Percentiles rank a stretch among this genome's conserved stretches.
Conservation (phyloP, 306 rosid genomes). For the Pachyrhizus erosus region DNA sequence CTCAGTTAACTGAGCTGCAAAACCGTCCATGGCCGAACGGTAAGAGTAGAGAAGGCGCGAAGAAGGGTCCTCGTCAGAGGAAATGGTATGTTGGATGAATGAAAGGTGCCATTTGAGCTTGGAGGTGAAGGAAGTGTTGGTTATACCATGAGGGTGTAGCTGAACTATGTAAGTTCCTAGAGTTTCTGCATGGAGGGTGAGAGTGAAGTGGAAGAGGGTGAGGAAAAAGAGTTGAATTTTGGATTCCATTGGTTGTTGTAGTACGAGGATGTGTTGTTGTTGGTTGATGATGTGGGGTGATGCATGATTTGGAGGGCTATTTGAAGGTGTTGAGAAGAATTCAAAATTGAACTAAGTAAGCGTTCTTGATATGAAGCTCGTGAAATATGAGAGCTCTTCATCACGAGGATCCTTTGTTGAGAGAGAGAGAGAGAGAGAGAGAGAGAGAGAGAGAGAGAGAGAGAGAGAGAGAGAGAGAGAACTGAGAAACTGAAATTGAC, state of each 20-base stretch:
- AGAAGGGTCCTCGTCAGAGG: slow-evolving; percentile 61
- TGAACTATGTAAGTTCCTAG: slow-evolving; percentile 87
- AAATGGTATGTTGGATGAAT: slow-evolving; percentile 59
- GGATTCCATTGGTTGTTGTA: slow-evolving; percentile 58
- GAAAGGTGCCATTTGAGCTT: slow-evolving; percentile 86
- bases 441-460: too few species aligned
- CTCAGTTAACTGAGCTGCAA: slow-evolving; percentile 78
- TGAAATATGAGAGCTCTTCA: slow-evolving; percentile 89
- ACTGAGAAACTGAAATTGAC: slow-evolving; percentile 17
- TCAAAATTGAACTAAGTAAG: slow-evolving; percentile 49
- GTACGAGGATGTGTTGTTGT: slow-evolving; percentile 38
- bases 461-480: slow-evolving; percentile 43
- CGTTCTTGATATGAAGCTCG: slow-evolving; percentile 72
- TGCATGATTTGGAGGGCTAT: slow-evolving; percentile 69
- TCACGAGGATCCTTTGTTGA: slow-evolving; percentile 89
- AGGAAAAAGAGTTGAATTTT: slow-evolving; percentile 50
- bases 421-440: slow-evolving; percentile 43
- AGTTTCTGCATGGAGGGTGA: slow-evolving; percentile 56
- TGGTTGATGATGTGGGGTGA: slow-evolving; percentile 27
- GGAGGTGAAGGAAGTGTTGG: slow-evolving; percentile 61
- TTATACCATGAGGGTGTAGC: slow-evolving; percentile 67
- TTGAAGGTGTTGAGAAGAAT: slow-evolving; percentile 68
- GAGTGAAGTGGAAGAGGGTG: slow-evolving; percentile 37
- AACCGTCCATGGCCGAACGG: slow-evolving; percentile 84
- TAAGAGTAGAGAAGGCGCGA: slow-evolving; percentile 90